Evolutionary conservation across 78 protist species (phyloP).

Genomic region (Anaeramoeba flamelloides): DNA sequence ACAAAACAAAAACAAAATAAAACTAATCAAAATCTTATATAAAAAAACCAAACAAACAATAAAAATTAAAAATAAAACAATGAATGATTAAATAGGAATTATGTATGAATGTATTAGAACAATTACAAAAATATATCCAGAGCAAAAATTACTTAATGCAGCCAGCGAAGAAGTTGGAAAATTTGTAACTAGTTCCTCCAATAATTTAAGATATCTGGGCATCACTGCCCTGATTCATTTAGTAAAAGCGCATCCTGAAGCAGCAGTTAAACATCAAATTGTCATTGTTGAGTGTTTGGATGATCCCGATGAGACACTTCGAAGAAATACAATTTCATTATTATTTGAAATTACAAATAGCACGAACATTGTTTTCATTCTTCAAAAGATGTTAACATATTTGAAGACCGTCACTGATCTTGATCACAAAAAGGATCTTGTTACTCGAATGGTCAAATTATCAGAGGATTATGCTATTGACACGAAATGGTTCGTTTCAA

Average conservation of each 20-base stretch:
- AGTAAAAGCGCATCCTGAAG: neutral
- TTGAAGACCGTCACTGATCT: neutral
- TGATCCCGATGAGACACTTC: neutral
- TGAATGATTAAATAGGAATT: slow-evolving; percentile 33
- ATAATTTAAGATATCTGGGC: neutral
- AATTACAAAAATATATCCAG: slow-evolving; percentile 59
- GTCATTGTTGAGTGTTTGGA: neutral
- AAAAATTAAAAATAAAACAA: neutral
- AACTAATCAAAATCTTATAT: neutral
- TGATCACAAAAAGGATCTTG: neutral
- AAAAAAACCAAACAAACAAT: neutral
- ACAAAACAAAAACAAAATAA: neutral
- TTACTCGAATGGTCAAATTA: neutral
- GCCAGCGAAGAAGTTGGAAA: slow-evolving; percentile 23
- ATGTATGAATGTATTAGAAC: slow-evolving; percentile 65
- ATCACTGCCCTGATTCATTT: neutral
- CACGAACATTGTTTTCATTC: neutral
- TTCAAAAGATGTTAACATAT: neutral
- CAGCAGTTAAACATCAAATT: neutral
- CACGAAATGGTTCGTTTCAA: neutral
- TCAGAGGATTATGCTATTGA: neutral
- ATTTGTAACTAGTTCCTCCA: neutral
- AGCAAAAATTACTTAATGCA: slow-evolving; percentile 31
- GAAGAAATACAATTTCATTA: neutral
- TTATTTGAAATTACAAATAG: neutral